Percentiles rank a stretch among this genome's conserved stretches.
phyloP scores from a whole-genome alignment of 1,284 basidiomycete species.

The Austropuccinia psidii region DNA sequence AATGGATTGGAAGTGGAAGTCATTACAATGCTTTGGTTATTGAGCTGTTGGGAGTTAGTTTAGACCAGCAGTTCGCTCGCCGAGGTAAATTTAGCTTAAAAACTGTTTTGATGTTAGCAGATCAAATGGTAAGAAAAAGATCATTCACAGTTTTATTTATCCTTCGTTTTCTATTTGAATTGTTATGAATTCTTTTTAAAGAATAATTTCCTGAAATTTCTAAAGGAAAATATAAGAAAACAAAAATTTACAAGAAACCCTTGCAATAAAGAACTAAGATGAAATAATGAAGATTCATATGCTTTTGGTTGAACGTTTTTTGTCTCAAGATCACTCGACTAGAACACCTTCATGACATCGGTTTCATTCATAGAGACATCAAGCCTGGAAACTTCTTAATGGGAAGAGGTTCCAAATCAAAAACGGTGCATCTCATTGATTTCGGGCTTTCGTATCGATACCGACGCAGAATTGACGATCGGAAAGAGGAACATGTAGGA shows the following conservation, averaged over 20 bases:
- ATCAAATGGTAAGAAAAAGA: constrained; percentile 46
- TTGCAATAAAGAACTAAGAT: not conserved
- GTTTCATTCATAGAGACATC: constrained; percentile 49
- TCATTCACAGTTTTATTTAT: not conserved
- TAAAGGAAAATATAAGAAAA: not conserved
- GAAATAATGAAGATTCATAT: not conserved
- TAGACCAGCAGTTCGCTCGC: constrained; percentile 48
- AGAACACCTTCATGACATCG: constrained; percentile 48
- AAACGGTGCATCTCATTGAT: constrained; percentile 46
- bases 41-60: constrained; percentile 47
- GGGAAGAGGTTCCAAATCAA: constrained; percentile 44
- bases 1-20: constrained; percentile 48
- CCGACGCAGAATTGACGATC: constrained; percentile 38
- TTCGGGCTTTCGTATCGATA: constrained; percentile 49
- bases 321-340: constrained; percentile 11
- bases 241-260: not conserved
- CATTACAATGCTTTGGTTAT: constrained; percentile 49
- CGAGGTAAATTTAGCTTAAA: constrained; percentile 49
- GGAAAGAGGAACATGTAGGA: constrained; percentile 26
- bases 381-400: constrained; percentile 49
- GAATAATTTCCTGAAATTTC: not conserved
- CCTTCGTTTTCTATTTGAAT: too few species aligned
- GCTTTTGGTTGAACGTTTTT: too few species aligned
- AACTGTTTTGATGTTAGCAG: constrained; percentile 48
- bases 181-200: too few species aligned